These are phyloP conservation scores for Trichosporon sp. DNA, from an alignment of 1,284 basidiomycete species.

Conservation along the genomic window DNA sequence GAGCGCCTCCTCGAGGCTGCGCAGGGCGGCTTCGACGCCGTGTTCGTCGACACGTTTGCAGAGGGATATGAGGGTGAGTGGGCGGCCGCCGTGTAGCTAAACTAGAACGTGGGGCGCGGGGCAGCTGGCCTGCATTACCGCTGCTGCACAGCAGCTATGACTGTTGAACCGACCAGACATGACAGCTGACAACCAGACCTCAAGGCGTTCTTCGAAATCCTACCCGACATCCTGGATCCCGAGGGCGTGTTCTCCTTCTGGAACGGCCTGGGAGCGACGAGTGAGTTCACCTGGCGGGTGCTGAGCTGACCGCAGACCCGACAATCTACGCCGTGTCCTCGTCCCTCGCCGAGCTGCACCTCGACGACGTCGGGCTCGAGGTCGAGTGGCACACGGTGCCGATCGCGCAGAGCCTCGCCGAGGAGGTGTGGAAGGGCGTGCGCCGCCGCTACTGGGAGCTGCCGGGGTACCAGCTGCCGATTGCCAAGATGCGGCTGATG, in stretches of 20 bases:
- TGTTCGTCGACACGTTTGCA: slow-evolving; percentile 95
- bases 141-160: too few relatives aligned
- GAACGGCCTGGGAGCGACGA: slow-evolving; percentile 93
- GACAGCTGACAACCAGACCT: slow-evolving; percentile 55
- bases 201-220: slow-evolving; percentile 72
- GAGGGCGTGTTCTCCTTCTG: slow-evolving; percentile 90
- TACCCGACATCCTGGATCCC: slow-evolving; percentile 76
- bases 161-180: too few relatives aligned
- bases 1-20: slow-evolving; percentile 39
- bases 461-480: slow-evolving; percentile 46
- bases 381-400: slow-evolving; percentile 48
- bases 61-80: slow-evolving; percentile 70
- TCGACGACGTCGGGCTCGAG: slow-evolving; percentile 67
- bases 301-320: slow-evolving; percentile 56
- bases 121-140: too few relatives aligned
- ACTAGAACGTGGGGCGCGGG: too few relatives aligned
- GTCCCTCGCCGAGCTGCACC: slow-evolving; percentile 76
- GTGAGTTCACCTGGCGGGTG: slow-evolving; percentile 51
- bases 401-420: slow-evolving; percentile 44
- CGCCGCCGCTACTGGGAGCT: slow-evolving; percentile 49
- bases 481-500: slow-evolving; percentile 36
- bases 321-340: slow-evolving; percentile 91
- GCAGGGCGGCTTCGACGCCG: slow-evolving; percentile 67
- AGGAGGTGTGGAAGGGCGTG: slow-evolving; percentile 50
- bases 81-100: too few relatives aligned